These are phyloP conservation scores for Lasiodiplodia sp. DNA, from an alignment of 2,329 filamentous ascomycete genomes.

Conservation along the genomic window DNA sequence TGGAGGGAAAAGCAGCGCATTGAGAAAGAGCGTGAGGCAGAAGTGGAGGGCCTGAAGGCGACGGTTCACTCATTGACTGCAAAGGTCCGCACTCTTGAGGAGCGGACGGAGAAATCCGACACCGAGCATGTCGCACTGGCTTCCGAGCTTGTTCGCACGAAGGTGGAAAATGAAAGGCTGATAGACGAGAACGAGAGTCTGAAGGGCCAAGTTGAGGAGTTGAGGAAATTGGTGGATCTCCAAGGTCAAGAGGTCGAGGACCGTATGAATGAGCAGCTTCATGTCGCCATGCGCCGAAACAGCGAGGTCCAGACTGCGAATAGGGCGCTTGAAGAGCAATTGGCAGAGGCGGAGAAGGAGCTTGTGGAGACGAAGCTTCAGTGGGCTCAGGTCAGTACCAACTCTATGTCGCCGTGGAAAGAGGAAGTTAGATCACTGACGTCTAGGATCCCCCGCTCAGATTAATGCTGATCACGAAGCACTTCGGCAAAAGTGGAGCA, in stretches of 20 bases:
- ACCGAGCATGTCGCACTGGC: slow-evolving; percentile 89
- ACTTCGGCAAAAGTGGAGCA: slow-evolving; percentile 58
- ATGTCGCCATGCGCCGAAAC: slow-evolving; percentile 90
- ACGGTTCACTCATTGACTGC: slow-evolving; percentile 69
- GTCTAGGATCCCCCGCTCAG: slow-evolving; percentile 34
- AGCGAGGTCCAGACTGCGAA: slow-evolving; percentile 95
- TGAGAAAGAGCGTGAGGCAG: slow-evolving; percentile 82
- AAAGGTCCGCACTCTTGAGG: slow-evolving; percentile 84
- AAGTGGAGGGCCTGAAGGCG: slow-evolving; percentile 72
- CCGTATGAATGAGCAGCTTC: slow-evolving; percentile 82
- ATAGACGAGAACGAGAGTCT: slow-evolving; percentile 89
- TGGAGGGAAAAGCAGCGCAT: slow-evolving; percentile 91
- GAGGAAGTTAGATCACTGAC: slow-evolving; percentile 18
- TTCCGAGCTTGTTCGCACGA: slow-evolving; percentile 88
- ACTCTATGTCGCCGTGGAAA: background rate
- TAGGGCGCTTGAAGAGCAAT: slow-evolving; percentile 82
- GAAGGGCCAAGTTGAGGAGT: slow-evolving; percentile 82
- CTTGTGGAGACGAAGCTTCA: slow-evolving; percentile 94
- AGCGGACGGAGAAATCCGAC: slow-evolving; percentile 86
- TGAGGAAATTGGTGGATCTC: slow-evolving; percentile 85
- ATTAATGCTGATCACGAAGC: slow-evolving; percentile 57
- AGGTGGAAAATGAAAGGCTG: slow-evolving; percentile 91
- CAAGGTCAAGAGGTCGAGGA: slow-evolving; percentile 90
- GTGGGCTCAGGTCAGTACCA: slow-evolving; percentile 82
- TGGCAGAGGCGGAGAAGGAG: slow-evolving; percentile 90